Evolutionary conservation across 495 filamentous ascomycete genomes (phyloP).

Genomic region (Aspergillus steynii): DNA sequence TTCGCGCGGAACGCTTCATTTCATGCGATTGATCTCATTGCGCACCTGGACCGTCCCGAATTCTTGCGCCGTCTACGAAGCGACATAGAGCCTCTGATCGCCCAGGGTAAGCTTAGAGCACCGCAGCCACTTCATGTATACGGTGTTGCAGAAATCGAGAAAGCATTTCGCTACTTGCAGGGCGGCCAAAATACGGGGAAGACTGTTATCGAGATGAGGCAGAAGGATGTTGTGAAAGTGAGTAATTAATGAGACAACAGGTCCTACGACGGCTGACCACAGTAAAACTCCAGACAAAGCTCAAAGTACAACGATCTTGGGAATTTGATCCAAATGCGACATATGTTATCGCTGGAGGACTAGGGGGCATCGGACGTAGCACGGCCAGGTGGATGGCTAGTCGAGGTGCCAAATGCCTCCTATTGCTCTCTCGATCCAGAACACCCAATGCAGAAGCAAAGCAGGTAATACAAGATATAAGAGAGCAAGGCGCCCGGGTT

Average conservation of each 20-base stretch:
- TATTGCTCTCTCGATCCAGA: conserved; percentile 38
- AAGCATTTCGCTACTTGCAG: too few relatives aligned
- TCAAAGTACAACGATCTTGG: conserved; percentile 16
- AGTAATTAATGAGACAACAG: too few relatives aligned
- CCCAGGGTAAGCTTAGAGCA: too few relatives aligned
- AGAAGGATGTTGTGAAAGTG: too few relatives aligned
- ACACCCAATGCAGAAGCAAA: conserved; percentile 15
- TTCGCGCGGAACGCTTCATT: conserved; percentile 46
- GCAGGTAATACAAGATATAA: conserved; percentile 18
- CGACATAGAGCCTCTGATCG: too few relatives aligned
- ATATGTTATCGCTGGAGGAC: conserved; percentile 63
- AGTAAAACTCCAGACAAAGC: conserved; percentile 20
- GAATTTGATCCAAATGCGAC: conserved; percentile 44
- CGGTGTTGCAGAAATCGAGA: too few relatives aligned
- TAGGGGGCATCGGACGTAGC: conserved; percentile 61
- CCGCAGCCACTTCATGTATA: too few relatives aligned
- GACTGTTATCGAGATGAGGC: too few relatives aligned
- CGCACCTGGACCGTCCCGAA: conserved; percentile 31
- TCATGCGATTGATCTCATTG: conserved; percentile 37
- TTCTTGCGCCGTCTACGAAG: conserved; percentile 50
- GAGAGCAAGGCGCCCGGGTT: conserved; percentile 10
- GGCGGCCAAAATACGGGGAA: too few relatives aligned
- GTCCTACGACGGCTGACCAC: too few relatives aligned
- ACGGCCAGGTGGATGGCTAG: conserved; percentile 60
- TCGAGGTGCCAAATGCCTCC: conserved; percentile 58